Evolutionary conservation across 257 asterid species (phyloP), one percentile per base, ranked within the genome.

Genomic region (Nicotiana benthamiana): DNA sequence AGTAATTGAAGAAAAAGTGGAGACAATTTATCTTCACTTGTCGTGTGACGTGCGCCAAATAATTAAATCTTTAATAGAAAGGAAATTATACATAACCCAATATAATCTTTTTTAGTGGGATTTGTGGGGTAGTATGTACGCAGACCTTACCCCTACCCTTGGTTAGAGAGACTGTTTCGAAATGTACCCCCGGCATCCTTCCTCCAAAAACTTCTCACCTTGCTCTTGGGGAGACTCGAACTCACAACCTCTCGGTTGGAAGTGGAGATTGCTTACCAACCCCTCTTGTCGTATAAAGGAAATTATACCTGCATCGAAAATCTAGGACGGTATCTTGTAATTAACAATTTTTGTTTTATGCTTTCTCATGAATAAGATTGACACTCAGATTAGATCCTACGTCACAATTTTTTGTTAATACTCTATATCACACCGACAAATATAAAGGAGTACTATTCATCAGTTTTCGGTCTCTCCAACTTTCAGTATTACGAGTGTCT

Each of bases 361-460:
- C 51, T 76, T 76, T 76, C 34, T 28, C 65, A 22, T 77, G 34
- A 77, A 40, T n/a, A 77, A 40, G 68, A 30, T 76, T 76, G 67
- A 76, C 8, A 76, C 67, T 54, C 11, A 16, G 52, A 70, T 70
- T 70, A 70, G 59, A 70, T 70, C 43, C 77, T 70, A 43, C 57
- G 59, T 20, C 57, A 43, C 57, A 70, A 3, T 43, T 32, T 1
- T 67, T 18, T 70, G 77, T 43, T 70, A 43, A 11, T 34, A 34
- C 40, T 34, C 40, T 8, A 34, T 34, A 9, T 67, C 20, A 22
- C 11, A 43, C 43, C 36, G 59, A 70, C 59, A 70, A 70, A 43
- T 2, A 16, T 40, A 34, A 5, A 34, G 1, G 40, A 70, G 59
- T 22, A 43, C 18, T 6, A 40, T 22, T 43, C 54, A n/a, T 70